Base-by-base conservation (phyloP, 1,284 basidiomycete genomes). In the Golubevia sp. region DNA sequence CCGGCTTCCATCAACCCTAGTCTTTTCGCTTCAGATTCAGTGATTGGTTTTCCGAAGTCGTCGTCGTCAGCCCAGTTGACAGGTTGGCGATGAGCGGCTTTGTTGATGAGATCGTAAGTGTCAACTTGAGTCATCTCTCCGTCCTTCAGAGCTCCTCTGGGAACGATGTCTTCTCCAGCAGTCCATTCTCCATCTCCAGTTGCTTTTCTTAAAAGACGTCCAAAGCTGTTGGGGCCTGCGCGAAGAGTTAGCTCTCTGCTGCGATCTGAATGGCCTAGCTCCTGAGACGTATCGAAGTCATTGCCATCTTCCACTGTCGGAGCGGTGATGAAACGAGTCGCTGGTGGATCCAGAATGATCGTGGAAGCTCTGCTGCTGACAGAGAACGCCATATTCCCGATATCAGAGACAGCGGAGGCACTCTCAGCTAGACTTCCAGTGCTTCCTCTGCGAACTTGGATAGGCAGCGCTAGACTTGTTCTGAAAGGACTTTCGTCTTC, bases 11-110 rank as follows among this genome's bases (percentile, higher is more conserved):
- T 44, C n/a, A 76, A 66, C 11, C 71, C 73, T 2, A 79, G 61
- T 52, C 68, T 64, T 30, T 64, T 38, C 25, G 76, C 76, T 50
- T 79, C 74, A 25, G 64, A 58, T 38, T 77, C 67, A 48, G 67
- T 77, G 52, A 79, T 74, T 8, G 73, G 72, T 8, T 59, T 64
- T 21, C 76, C 76, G 49, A 71, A 79, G 55, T 79, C 76, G 30
- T 79, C 76, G 44, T 79, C 76, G 52, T 79, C 76, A 13, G 76
- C 76, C 76, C 76, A 79, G 8, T 63, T 57, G 3, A 79, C 70
- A 6, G 76, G 71, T 48, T 70, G 59, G 8, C 66, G 63, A 18
- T 64, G 55, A 20, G 70, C 69, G 13, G 70, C 66, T 2, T 63
- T 62, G 20, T 64, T 72, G 56, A 79, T 67, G 15, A 72, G 67